Evolutionary conservation across 768 basidiomycete species (phyloP).

Genomic region (Dentipellis sp.): DNA sequence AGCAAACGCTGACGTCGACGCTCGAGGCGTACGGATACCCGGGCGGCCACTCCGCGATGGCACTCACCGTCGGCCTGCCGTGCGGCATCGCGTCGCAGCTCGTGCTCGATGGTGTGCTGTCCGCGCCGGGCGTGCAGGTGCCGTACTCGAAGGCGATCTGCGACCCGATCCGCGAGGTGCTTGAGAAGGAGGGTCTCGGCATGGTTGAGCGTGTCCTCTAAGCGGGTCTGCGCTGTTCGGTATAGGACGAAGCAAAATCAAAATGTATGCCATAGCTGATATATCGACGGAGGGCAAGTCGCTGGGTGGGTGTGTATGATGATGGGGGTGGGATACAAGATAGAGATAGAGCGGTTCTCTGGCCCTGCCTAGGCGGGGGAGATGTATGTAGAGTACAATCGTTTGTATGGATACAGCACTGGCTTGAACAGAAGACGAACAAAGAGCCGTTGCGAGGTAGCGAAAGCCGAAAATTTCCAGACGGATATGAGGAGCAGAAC

Average conservation of each 20-base stretch:
- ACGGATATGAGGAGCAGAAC: too few relatives aligned
- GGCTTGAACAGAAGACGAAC: background rate
- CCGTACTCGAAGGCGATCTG: constrained; percentile 86
- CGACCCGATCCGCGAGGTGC: constrained; percentile 53
- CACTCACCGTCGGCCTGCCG: constrained; percentile 82
- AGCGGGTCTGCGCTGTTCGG: constrained; percentile 4
- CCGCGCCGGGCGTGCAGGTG: constrained; percentile 68
- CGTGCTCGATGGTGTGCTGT: constrained; percentile 80
- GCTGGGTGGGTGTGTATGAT: too few relatives aligned
- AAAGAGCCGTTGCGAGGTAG: background rate
- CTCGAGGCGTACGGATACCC: constrained; percentile 83
- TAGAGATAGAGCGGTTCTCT: too few relatives aligned
- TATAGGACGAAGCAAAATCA: background rate
- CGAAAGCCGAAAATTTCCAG: too few relatives aligned
- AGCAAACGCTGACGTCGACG: constrained; percentile 87
- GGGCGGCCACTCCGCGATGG: constrained; percentile 83
- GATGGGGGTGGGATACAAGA: too few relatives aligned
- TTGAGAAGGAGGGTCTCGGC: constrained; percentile 72
- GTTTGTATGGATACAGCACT: background rate
- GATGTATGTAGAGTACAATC: background rate
- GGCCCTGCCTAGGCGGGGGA: background rate
- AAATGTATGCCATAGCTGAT: too few relatives aligned
- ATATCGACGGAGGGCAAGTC: too few relatives aligned
- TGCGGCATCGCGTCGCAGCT: constrained; percentile 92
- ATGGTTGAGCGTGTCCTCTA: constrained; percentile 62